Percentiles rank a stretch among this genome's conserved stretches.
These are phyloP conservation scores for Eucalyptus fibrosa DNA, from an alignment of 345 rosid species.

Conservation along the genomic window DNA sequence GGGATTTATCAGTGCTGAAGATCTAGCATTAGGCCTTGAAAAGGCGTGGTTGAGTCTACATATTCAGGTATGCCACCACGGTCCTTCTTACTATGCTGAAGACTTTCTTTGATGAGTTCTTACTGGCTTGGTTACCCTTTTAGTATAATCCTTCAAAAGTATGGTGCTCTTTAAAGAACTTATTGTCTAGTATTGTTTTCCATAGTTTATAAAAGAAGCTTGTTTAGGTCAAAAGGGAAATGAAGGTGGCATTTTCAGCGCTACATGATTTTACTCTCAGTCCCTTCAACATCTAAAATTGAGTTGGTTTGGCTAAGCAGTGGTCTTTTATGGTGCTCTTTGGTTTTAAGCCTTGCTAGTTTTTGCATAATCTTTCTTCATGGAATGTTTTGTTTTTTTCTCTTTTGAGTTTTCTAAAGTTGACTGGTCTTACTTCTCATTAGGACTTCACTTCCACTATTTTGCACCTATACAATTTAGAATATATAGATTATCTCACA, in stretches of 20 bases:
- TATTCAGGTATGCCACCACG: conserved; percentile 34
- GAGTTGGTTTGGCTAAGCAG: not conserved
- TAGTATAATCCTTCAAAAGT: not conserved
- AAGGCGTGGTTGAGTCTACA: conserved; percentile 81
- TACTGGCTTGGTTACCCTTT: not conserved
- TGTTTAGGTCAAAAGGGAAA: not conserved
- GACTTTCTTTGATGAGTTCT: not conserved
- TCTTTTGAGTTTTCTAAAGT: not conserved
- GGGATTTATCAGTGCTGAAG: conserved; percentile 67
- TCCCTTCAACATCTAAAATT: not conserved
- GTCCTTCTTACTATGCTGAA: not conserved
- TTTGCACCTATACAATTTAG: not conserved
- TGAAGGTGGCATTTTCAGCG: not conserved
- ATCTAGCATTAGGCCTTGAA: conserved; percentile 57
- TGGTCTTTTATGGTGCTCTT: not conserved
- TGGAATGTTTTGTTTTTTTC: not conserved
- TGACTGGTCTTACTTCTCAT: not conserved
- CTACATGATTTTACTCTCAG: not conserved
- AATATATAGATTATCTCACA: not conserved
- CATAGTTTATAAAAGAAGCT: not conserved
- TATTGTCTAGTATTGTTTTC: not conserved
- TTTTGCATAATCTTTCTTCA: not conserved
- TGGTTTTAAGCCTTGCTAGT: not conserved
- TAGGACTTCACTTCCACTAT: not conserved
- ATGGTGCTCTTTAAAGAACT: not conserved